A percentile compares a stretch with the other conserved stretches of the same genome.
phyloP scores from a whole-genome alignment of 768 basidiomycete genomes.

The Panellus pusillus region DNA sequence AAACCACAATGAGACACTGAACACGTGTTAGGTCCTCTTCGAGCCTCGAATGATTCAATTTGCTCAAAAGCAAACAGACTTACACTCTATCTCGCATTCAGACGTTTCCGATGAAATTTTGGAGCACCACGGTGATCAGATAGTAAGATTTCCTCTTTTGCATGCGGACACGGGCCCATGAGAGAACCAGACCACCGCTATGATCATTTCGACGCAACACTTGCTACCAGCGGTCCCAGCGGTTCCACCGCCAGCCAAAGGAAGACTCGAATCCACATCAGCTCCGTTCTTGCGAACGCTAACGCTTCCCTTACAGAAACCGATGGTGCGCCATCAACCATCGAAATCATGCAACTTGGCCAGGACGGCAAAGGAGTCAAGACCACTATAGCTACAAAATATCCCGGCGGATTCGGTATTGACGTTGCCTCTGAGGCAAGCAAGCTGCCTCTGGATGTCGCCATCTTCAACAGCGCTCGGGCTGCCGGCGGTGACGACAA shows the following conservation, averaged over 20 bases:
- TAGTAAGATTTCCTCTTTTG: conserved; percentile 34
- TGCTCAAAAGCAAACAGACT: conserved; percentile 63
- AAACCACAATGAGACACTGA: background rate
- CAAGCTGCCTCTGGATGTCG: conserved; percentile 89
- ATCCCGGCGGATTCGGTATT: conserved; percentile 53
- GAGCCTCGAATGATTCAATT: conserved; percentile 93
- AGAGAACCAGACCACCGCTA: conserved; percentile 73
- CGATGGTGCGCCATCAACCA: conserved; percentile 18
- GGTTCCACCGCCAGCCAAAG: conserved; percentile 20
- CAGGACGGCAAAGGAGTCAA: conserved; percentile 16
- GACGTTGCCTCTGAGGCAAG: conserved; percentile 85
- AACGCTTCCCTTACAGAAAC: conserved; percentile 1
- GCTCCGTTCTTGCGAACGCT: background rate
- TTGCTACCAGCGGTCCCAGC: conserved; percentile 43
- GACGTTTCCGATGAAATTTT: conserved; percentile 79
- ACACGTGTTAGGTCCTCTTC: conserved; percentile 49
- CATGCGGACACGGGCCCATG: background rate
- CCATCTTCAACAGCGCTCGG: conserved; percentile 89
- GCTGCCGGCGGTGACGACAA: conserved; percentile 87
- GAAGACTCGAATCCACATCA: background rate
- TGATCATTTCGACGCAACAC: conserved; percentile 89
- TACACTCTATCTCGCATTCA: conserved; percentile 47
- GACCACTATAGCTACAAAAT: conserved; percentile 28
- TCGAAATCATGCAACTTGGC: conserved; percentile 19
- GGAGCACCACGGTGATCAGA: conserved; percentile 51